These are phyloP conservation scores for Rhizophora apiculata DNA, from an alignment of 345 rosid genomes.

Conservation along the genomic window DNA sequence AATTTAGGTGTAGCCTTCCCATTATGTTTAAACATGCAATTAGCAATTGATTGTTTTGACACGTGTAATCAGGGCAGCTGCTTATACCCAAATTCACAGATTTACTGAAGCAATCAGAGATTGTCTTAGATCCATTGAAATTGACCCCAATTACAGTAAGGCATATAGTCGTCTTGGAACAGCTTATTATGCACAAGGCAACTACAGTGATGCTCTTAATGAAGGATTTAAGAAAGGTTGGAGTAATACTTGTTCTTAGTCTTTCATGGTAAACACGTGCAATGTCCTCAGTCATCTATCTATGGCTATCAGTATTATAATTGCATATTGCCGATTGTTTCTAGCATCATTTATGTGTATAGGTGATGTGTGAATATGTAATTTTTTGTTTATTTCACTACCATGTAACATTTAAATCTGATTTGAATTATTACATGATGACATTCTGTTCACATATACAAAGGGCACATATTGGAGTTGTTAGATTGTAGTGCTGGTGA, in stretches of 20 bases:
- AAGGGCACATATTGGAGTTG: too few relatives aligned
- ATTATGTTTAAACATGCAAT: conserved; percentile 2
- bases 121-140: conserved; percentile 72
- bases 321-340: too few relatives aligned
- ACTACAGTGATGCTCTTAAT: conserved; percentile 69
- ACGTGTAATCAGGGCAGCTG: conserved; percentile 64
- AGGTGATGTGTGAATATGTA: too few relatives aligned
- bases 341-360: too few relatives aligned
- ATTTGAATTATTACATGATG: neutral
- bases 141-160: conserved; percentile 75
- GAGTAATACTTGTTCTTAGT: conserved; percentile 14
- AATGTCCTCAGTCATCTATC: neutral
- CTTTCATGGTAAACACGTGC: neutral
- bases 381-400: too few relatives aligned
- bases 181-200: conserved; percentile 77
- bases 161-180: conserved; percentile 90
- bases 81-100: conserved; percentile 66
- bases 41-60: conserved; percentile 16
- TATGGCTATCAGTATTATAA: neutral
- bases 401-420: too few relatives aligned
- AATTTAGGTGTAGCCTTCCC: conserved; percentile 1
- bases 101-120: conserved; percentile 67
- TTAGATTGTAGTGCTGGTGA: too few relatives aligned
- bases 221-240: conserved; percentile 86
- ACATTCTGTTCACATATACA: neutral